Evolutionary conservation across 805 yeast species (phyloP), one percentile per base, ranked within the genome.

Genomic region (Pichia membranifaciens): DNA sequence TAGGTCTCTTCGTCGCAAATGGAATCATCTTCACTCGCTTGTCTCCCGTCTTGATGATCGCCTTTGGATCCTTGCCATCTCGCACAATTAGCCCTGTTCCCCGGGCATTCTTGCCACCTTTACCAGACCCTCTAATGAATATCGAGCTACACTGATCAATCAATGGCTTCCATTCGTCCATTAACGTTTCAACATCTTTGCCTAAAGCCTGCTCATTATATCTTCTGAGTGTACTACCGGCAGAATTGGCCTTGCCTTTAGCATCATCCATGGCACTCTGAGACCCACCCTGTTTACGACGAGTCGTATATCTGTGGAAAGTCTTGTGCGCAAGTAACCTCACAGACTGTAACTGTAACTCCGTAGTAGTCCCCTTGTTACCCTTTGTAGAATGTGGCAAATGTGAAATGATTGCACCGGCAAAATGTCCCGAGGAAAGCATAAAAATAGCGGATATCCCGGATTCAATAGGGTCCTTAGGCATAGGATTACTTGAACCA

Each of bases 351-450:
- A 77, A 79, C 38, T 74, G 69, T n/a, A 75, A 60, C 13, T 75
- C 72, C 45, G 70, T 76, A 31, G 71, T 68, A 36, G 71, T 67
- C 18, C 71, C 75, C 6, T 71, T 69, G 52, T 79, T 79, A 2
- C 88, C 87, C 53, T 75, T 76, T 2, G 75, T 72, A 35, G 70
- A 71, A 43, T 70, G 69, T 21, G 78, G 82, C 42, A 71, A 71
- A 58, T 90, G 97, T 1, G 88, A 79, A 8, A 93, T 73, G 38
- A 93, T 84, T 0, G 96, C 96, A 17, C 93, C 99, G 0, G 98
- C 96, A 70, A 93, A 93, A 67, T 93, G 97, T 37, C 99, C 99
- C 38, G 98, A 97, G 15, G 97, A 97, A 45, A 93, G 78, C 96
- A 93, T 87, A 55, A 93, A 77, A 12, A 93, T 64, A 0, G 95